Conservation (phyloP, 139 green algal species). For the Chlamydomonas sphaeroides region DNA sequence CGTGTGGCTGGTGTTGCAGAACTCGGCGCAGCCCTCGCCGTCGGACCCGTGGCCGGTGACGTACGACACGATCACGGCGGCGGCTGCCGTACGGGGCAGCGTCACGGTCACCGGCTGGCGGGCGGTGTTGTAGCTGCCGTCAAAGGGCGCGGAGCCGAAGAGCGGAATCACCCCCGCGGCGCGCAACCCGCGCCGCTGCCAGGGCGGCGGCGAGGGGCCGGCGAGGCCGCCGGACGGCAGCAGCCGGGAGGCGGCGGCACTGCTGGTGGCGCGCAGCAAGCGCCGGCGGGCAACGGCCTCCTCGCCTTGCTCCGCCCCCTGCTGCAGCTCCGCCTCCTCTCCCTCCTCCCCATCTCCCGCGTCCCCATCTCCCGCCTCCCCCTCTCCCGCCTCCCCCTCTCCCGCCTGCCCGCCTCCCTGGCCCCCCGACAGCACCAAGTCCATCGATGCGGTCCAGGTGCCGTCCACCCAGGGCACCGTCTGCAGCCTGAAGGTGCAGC, state of each 20-base stretch:
- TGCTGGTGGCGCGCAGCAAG: too few species aligned
- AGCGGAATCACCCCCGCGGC: background rate
- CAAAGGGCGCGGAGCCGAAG: constrained; percentile 22
- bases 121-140: constrained; percentile 43
- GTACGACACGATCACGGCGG: constrained; percentile 42
- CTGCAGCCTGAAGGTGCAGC: constrained; percentile 56
- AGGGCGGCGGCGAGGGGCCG: background rate
- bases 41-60: constrained; percentile 68
- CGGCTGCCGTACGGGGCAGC: constrained; percentile 20
- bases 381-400: too few species aligned
- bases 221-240: too few species aligned
- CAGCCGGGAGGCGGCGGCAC: background rate
- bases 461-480: constrained; percentile 57
- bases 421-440: too few species aligned
- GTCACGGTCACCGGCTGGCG: constrained; percentile 21
- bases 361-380: too few species aligned
- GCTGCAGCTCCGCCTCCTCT: too few species aligned
- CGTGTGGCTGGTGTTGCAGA: constrained; percentile 60
- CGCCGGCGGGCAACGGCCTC: too few species aligned
- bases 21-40: constrained; percentile 59
- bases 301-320: too few species aligned
- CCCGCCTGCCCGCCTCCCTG: too few species aligned
- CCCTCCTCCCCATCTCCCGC: too few species aligned
- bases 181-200: background rate
- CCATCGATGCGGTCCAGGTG: constrained; percentile 39